phyloP scores from a whole-genome alignment of 192 early-diverging fungal species.

The Podila verticillata region DNA sequence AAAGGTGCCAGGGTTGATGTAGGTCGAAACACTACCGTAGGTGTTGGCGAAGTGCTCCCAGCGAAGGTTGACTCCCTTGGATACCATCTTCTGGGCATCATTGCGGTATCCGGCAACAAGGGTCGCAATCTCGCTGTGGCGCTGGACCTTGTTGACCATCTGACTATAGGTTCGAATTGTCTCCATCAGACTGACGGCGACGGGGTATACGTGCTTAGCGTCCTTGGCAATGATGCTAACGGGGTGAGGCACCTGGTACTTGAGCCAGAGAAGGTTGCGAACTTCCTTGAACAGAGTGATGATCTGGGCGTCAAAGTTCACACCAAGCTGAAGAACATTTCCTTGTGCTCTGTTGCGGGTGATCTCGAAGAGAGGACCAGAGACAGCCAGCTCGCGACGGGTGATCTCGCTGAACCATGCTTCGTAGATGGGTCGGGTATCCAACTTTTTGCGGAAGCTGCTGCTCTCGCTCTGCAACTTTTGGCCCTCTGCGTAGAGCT shows the following conservation, averaged over 20 bases:
- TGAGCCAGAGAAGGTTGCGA: constrained; percentile 94
- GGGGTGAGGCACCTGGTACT: constrained; percentile 92
- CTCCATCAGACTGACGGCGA: constrained; percentile 96
- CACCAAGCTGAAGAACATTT: constrained; percentile 77
- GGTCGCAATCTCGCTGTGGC: constrained; percentile 75
- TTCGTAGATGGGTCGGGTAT: constrained; percentile 91
- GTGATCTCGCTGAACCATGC: constrained; percentile 90
- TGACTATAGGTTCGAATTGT: constrained; percentile 94
- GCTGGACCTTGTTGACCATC: constrained; percentile 80
- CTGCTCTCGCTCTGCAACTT: constrained; percentile 88
- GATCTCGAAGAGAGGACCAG: constrained; percentile 92
- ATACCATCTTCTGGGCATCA: constrained; percentile 90
- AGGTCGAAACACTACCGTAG: constrained; percentile 50
- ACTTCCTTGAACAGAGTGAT: constrained; percentile 99
- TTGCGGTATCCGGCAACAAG: constrained; percentile 95
- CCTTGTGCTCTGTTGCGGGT: constrained; percentile 80
- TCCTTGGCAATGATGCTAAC: constrained; percentile 93
- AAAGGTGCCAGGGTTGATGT: constrained; percentile 43
- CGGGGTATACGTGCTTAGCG: constrained; percentile 97
- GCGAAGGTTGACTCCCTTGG: constrained; percentile 78
- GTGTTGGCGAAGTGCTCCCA: constrained; percentile 97
- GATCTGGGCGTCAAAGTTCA: constrained; percentile 95
- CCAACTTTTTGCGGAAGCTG: constrained; percentile 94
- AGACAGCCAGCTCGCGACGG: constrained; percentile 81
- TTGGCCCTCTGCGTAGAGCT: constrained; percentile 96